Evolutionary conservation across 805 yeast genomes (phyloP).

Genomic region (Komagataella phaffii): DNA sequence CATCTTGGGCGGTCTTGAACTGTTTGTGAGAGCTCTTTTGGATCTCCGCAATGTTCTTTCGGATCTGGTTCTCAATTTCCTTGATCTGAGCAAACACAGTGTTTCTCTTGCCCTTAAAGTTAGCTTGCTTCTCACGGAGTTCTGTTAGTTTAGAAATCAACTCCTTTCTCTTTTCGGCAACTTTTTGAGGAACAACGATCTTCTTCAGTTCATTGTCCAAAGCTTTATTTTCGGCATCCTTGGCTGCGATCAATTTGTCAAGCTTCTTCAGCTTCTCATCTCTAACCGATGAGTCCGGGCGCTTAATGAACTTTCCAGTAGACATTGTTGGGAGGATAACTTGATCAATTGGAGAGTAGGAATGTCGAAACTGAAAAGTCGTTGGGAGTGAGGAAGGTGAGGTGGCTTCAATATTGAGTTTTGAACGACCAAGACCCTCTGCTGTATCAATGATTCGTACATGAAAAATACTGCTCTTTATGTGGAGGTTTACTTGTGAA

Average conservation of each 20-base stretch:
- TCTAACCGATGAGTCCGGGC: conserved; percentile 58
- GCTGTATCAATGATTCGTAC: neutral
- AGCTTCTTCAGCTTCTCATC: conserved; percentile 43
- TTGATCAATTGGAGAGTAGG: neutral
- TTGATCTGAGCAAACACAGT: conserved; percentile 49
- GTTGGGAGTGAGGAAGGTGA: neutral
- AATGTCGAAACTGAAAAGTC: neutral
- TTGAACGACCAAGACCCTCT: neutral
- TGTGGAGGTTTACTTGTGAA: neutral
- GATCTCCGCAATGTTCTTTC: conserved; percentile 66
- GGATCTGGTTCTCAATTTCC: conserved; percentile 52
- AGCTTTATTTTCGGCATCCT: conserved; percentile 39
- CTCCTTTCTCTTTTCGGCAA: conserved; percentile 36
- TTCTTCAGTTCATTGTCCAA: conserved; percentile 41
- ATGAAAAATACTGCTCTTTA: neutral
- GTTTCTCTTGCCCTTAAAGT: conserved; percentile 18
- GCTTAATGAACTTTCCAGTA: conserved; percentile 42
- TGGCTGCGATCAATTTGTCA: conserved; percentile 47
- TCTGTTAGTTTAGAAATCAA: conserved; percentile 31
- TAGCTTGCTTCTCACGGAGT: conserved; percentile 24
- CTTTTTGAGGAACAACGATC: conserved; percentile 34
- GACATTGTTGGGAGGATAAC: neutral
- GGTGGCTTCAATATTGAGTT: neutral
- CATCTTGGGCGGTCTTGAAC: conserved; percentile 57
- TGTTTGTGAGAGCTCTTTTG: conserved; percentile 58